Conservation (phyloP, 1,139 yeast genomes). For the Candida buenavistaensis region DNA sequence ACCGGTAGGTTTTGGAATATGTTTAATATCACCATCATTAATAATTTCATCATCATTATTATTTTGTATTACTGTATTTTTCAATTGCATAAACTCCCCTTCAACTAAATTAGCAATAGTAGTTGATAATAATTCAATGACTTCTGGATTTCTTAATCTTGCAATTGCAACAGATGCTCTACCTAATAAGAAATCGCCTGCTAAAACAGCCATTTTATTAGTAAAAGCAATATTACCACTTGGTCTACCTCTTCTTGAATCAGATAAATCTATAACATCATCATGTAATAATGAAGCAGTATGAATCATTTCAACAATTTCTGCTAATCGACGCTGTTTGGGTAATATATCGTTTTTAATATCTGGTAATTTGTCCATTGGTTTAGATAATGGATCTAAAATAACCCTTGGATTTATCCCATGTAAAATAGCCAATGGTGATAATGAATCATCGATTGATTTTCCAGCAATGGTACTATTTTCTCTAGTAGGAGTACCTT, state of each 20-base stretch:
- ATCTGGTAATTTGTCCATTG: constrained; percentile 70
- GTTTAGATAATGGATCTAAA: constrained; percentile 79
- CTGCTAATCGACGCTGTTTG: constrained; percentile 92
- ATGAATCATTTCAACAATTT: constrained; percentile 97
- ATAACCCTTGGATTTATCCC: constrained; percentile 83
- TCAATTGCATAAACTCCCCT: constrained; percentile 98
- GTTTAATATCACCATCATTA: constrained; percentile 51
- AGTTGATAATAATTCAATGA: constrained; percentile 89
- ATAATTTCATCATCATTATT: constrained; percentile 46
- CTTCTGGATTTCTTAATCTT: constrained; percentile 92
- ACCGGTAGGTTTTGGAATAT: constrained; percentile 62
- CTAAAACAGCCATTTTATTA: constrained; percentile 95
- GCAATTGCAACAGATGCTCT: constrained; percentile 97
- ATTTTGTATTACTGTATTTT: constrained; percentile 69
- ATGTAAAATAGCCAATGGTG: constrained; percentile 81
- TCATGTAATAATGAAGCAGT: constrained; percentile 96
- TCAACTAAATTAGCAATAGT: constrained; percentile 96
- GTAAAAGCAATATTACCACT: constrained; percentile 93
- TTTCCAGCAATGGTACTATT: constrained; percentile 50
- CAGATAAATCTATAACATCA: constrained; percentile 94
- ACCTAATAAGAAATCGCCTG: constrained; percentile 93
- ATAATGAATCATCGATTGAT: constrained; percentile 57
- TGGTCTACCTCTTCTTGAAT: constrained; percentile 85
- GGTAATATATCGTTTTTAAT: constrained; percentile 68
- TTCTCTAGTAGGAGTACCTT: constrained; percentile 49